Conservation (phyloP, 1,284 basidiomycete genomes). For the Ceratobasidium sp. region DNA sequence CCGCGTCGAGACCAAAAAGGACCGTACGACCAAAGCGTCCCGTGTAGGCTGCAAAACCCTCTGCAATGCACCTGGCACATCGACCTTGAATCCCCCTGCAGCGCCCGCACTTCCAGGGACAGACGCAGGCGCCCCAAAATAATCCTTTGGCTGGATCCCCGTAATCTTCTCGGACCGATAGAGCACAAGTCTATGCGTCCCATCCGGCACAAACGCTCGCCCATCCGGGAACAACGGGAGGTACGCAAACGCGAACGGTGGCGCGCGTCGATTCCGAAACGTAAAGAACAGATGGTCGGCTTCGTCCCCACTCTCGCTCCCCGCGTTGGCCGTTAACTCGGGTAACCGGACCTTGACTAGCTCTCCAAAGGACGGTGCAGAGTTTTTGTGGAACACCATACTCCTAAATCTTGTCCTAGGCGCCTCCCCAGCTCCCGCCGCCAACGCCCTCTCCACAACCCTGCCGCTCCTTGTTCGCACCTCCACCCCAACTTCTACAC, state of each 20-base stretch:
- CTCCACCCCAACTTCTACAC: conserved; percentile 91
- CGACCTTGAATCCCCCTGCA: conserved; percentile 55
- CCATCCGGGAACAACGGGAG: conserved; percentile 86
- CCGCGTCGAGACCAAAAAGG: conserved; percentile 91
- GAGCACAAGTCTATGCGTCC: conserved; percentile 84
- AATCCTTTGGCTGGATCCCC: conserved; percentile 70
- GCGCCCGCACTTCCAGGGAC: conserved; percentile 63
- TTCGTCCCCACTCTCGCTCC: conserved; percentile 9
- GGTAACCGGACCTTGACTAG: conserved; percentile 89
- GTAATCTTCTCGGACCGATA: conserved; percentile 79
- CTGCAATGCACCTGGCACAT: conserved; percentile 70
- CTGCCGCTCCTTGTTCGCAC: conserved; percentile 81
- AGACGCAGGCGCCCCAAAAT: conserved; percentile 74
- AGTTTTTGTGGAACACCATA: conserved; percentile 87
- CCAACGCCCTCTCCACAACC: conserved; percentile 79
- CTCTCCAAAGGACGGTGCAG: conserved; percentile 91
- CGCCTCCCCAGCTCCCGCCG: conserved; percentile 87
- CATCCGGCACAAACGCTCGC: conserved; percentile 88
- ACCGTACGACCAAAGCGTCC: conserved; percentile 85
- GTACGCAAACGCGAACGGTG: conserved; percentile 92
- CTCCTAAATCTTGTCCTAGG: conserved; percentile 85
- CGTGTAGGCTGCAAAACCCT: conserved; percentile 70
- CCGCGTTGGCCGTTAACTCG: conserved; percentile 40
- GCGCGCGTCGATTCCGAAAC: conserved; percentile 81
- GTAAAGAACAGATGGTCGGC: conserved; percentile 89